Percentiles rank a stretch among this genome's conserved stretches.
phyloP scores from a whole-genome alignment of 257 asterid species.

The Solanum infundibuliforme region DNA sequence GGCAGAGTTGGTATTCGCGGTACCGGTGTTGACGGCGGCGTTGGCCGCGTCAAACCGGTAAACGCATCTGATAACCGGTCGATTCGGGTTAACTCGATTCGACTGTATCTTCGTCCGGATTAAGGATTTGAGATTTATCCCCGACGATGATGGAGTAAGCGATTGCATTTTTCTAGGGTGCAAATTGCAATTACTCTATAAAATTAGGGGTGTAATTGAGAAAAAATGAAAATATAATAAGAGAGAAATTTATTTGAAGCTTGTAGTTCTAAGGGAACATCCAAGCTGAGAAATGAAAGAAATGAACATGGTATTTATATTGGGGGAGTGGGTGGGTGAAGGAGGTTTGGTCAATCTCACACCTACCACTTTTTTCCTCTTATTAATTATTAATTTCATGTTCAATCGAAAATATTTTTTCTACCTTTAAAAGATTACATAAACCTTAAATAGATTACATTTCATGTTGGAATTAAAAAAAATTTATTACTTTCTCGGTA shows the following conservation, averaged over 20 bases:
- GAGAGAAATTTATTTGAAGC: conserved; percentile 2
- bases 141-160: conserved; percentile 17
- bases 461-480: no score
- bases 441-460: accelerated
- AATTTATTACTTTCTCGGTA: background rate
- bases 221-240: background rate
- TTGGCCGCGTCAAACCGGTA: conserved; percentile 33
- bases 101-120: conserved; percentile 8
- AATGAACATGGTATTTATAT: conserved; percentile 32
- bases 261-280: conserved; percentile 43
- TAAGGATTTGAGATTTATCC: conserved; percentile 26
- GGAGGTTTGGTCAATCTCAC: conserved; percentile 39
- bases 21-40: background rate
- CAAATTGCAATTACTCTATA: background rate
- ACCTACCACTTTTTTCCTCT: conserved; percentile 34
- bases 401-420: accelerated
- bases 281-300: conserved; percentile 47
- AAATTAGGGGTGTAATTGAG: background rate
- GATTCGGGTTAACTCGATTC: conserved; percentile 13
- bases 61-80: conserved; percentile 13
- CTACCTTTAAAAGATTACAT: background rate
- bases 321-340: background rate
- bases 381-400: background rate
- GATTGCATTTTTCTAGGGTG: conserved; percentile 9
- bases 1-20: background rate